phyloP scores from a whole-genome alignment of 2,329 filamentous ascomycete species.

The Gliomastix tumulicola region DNA sequence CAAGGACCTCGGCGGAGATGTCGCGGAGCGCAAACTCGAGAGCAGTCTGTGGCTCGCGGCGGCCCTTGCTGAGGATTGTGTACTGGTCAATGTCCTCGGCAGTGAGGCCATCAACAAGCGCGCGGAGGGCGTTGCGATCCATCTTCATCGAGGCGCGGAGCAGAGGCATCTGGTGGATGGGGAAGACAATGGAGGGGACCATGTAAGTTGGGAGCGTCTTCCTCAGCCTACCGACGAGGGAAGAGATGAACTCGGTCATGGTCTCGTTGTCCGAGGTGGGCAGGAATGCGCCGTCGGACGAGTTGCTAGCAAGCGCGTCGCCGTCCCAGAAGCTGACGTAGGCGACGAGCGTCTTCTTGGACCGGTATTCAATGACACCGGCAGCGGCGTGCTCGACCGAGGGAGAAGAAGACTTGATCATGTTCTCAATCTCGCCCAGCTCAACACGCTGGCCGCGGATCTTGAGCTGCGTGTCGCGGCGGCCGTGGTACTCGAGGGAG shows the following conservation, averaged over 20 bases:
- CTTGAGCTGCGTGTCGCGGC: slow-evolving; percentile 40
- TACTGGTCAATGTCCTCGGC: not conserved
- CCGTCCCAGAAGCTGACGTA: not conserved
- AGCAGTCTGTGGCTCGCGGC: not conserved
- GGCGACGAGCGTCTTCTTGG: slow-evolving; percentile 1
- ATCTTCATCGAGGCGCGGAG: not conserved
- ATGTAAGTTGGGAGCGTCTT: slow-evolving; percentile 6
- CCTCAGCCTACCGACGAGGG: not conserved
- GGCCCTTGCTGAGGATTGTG: too few relatives aligned
- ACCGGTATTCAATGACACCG: slow-evolving; percentile 1
- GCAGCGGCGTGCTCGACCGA: slow-evolving; percentile 1
- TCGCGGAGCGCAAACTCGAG: slow-evolving; percentile 18
- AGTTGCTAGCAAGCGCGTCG: not conserved
- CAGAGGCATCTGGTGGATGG: not conserved
- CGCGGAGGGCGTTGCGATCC: not conserved
- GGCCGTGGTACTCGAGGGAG: slow-evolving; percentile 9
- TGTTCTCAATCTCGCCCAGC: slow-evolving; percentile 14
- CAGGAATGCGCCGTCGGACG: not conserved
- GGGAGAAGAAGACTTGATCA: not conserved
- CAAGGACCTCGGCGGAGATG: slow-evolving; percentile 21
- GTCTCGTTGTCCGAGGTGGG: too few relatives aligned
- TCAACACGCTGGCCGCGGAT: slow-evolving; percentile 44
- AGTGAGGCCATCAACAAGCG: not conserved
- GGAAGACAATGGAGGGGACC: slow-evolving; percentile 6
- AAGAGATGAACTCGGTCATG: not conserved